A percentile compares a stretch with the other conserved stretches of the same genome.
Evolutionary conservation across 2,329 filamentous ascomycete genomes (phyloP).

Genomic region (Arachnomyces sp.): DNA sequence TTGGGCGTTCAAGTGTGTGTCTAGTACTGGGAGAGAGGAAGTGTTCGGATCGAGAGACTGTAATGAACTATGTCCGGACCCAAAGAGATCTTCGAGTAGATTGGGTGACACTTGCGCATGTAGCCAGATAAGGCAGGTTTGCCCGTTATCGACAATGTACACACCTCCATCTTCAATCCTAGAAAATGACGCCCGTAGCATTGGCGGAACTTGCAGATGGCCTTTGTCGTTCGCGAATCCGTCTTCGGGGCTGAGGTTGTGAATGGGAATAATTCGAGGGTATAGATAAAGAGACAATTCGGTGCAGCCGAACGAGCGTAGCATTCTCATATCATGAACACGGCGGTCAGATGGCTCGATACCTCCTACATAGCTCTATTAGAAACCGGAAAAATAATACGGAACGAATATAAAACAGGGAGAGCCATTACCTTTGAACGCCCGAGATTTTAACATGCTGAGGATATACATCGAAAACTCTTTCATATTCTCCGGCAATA

Average conservation of each 20-base stretch:
- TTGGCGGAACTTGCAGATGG: constrained; percentile 74
- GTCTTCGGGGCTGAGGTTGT: constrained; percentile 79
- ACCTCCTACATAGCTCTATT: constrained; percentile 48
- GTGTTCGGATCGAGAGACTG: constrained; percentile 74
- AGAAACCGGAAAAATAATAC: background rate
- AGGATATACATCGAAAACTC: constrained; percentile 97
- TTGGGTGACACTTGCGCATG: constrained; percentile 90
- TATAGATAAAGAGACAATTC: constrained; percentile 92
- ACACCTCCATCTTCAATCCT: constrained; percentile 87
- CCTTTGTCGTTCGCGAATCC: constrained; percentile 91
- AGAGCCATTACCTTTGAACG: constrained; percentile 63
- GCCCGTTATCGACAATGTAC: constrained; percentile 92
- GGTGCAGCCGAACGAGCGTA: constrained; percentile 76
- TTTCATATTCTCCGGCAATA: constrained; percentile 91
- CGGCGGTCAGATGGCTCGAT: constrained; percentile 84
- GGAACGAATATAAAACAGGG: background rate
- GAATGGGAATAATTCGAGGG: constrained; percentile 83
- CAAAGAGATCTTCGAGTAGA: constrained; percentile 82
- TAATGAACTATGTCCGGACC: constrained; percentile 62
- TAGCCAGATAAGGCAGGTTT: constrained; percentile 85
- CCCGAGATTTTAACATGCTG: constrained; percentile 77
- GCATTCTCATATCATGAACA: constrained; percentile 83
- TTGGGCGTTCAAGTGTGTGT: constrained; percentile 91
- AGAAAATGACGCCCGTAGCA: constrained; percentile 75
- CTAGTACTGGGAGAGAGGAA: constrained; percentile 70